Base-by-base conservation (phyloP, 140 eudicot species). In the Senecio squalidus region DNA sequence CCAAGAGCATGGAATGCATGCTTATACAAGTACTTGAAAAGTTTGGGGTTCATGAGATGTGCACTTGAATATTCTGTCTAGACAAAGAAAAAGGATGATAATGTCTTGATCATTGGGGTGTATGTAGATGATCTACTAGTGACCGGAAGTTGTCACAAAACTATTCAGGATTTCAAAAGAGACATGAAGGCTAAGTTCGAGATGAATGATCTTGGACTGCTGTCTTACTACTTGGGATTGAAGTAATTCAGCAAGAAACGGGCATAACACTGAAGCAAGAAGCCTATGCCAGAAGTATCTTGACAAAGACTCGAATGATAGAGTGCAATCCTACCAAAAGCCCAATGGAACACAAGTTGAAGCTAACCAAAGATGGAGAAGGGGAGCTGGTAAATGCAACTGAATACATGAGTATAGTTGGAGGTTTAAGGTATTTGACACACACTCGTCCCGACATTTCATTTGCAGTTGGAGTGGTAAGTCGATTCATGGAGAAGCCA, bases 361-460 rank as follows among this genome's bases (percentile, higher is more conserved):
- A 61, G 43, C 8, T 44, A 4, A 16, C 28, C 1, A 46, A 61
- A 7, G 2, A 16, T n/a, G 43, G 27, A 0, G 18, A 44, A 28
- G 48, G 48, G 0, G 30, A 31, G 14, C 18, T 17, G 48, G 28
- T 57, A 9, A 25, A 57, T 33, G 28, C 29, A 4, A 31, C 64
- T 15, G 11, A 0, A 1, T 57, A 24, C 29, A 57, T 4, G 9
- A 57, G 20, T 0, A 6, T 33, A 6, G 28, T 57, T 3, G 64
- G 48, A 57, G 23, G 64, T 0, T 34, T 57, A 29, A 30, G 64
- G 16, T 57, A 57, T 54, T 14, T 26, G 7, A 54, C 60, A 3
- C 36, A 6, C 1, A 54, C 60, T 5, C 17, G 40, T 17, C 64
- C 48, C 0, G n/a, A 34, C 23, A 57, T 57, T 0, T 43, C 40